phyloP scores from a whole-genome alignment of 768 basidiomycete genomes.

The Mycena amicta region DNA sequence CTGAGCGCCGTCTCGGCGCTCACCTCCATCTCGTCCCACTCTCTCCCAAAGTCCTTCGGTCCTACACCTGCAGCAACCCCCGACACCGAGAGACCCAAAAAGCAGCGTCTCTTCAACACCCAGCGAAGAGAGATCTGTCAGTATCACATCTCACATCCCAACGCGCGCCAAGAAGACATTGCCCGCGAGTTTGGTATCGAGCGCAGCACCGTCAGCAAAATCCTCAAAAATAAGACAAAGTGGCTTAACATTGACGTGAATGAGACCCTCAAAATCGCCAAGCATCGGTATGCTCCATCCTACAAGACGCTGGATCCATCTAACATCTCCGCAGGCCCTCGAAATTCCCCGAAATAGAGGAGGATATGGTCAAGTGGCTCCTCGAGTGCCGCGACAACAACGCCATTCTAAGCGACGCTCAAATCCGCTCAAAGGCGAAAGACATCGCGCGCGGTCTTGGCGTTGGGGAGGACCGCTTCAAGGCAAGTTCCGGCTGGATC shows the following conservation, averaged over 20 bases:
- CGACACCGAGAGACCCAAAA: slow-evolving; percentile 50
- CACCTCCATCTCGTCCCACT: slow-evolving; percentile 54
- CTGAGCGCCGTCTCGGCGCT: slow-evolving; percentile 56
- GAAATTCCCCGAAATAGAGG: slow-evolving; percentile 81
- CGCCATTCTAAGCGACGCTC: slow-evolving; percentile 62
- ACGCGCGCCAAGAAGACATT: slow-evolving; percentile 82
- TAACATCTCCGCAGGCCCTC: slow-evolving; percentile 54
- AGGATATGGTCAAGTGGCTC: slow-evolving; percentile 62
- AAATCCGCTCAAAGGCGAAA: slow-evolving; percentile 66
- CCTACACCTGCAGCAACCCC: slow-evolving; percentile 22
- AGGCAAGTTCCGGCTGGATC: slow-evolving; percentile 90
- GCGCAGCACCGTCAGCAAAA: slow-evolving; percentile 93
- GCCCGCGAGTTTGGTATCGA: slow-evolving; percentile 77
- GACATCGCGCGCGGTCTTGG: slow-evolving; percentile 59
- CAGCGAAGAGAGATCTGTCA: slow-evolving; percentile 78
- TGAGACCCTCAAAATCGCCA: slow-evolving; percentile 60
- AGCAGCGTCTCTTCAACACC: slow-evolving; percentile 72
- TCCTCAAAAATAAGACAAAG: slow-evolving; percentile 79
- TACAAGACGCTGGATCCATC: not conserved
- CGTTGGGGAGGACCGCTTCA: slow-evolving; percentile 75
- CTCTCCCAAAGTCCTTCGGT: slow-evolving; percentile 25
- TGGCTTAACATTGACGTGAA: slow-evolving; percentile 75
- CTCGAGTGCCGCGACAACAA: slow-evolving; percentile 50
- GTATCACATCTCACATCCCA: slow-evolving; percentile 64
- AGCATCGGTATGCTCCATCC: slow-evolving; percentile 57